Conservation (phyloP, 192 early-diverging fungal genomes). For the Linnemannia hyalina region DNA sequence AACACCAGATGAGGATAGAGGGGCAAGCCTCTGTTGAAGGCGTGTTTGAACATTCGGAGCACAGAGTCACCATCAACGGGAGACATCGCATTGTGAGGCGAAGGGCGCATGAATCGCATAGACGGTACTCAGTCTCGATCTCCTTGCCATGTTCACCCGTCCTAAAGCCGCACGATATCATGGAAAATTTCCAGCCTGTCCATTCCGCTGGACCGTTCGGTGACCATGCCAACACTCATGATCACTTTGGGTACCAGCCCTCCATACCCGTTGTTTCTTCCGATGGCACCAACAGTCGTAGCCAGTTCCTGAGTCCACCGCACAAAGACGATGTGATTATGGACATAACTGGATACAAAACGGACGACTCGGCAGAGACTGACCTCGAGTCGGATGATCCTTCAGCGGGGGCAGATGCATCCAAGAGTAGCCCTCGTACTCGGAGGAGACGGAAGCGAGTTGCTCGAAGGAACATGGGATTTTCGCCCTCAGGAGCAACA, state of each 20-base stretch:
- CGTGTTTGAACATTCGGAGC: not conserved
- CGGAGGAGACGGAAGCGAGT: not conserved
- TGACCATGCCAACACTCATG: not conserved
- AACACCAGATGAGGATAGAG: not conserved
- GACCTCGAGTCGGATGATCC: conserved; percentile 33
- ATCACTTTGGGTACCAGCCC: not conserved
- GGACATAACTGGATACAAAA: conserved; percentile 55
- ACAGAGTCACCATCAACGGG: not conserved
- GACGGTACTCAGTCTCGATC: conserved; percentile 24
- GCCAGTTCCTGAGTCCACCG: conserved; percentile 5
- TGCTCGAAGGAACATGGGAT: not conserved
- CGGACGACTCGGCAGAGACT: conserved; percentile 42
- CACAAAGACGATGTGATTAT: conserved; percentile 34
- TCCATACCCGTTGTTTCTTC: not conserved
- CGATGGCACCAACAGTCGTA: not conserved
- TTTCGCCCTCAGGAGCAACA: not conserved
- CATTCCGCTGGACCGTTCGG: conserved; percentile 15
- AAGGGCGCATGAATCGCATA: not conserved
- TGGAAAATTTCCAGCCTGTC: conserved; percentile 41
- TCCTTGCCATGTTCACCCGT: conserved; percentile 36
- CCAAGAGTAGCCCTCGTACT: not conserved
- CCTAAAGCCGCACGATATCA: conserved; percentile 27
- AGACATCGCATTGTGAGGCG: not conserved
- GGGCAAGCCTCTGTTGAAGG: not conserved
- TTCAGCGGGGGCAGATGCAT: not conserved